Conservation (phyloP, 108 stramenopile genomes). For the Pseudonitzschia pungens region DNA sequence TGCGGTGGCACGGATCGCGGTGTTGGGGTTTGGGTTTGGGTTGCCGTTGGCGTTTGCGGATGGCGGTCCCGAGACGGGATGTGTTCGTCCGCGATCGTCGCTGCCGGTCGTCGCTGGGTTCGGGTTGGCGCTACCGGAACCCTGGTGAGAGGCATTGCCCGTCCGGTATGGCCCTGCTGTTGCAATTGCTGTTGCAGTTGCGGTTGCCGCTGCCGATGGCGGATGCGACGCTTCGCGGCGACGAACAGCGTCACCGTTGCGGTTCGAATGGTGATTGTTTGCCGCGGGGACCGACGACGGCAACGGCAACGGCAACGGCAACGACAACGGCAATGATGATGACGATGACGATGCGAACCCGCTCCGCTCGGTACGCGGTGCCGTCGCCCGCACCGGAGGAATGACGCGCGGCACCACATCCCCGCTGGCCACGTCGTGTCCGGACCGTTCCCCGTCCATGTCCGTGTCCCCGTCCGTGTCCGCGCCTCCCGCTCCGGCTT, state of each 20-base stretch:
- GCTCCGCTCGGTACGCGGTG: no score
- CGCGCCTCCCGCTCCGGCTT: slow-evolving; percentile 27
- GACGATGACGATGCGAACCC: slow-evolving; percentile 14
- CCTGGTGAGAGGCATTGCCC: background rate
- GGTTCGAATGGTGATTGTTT: background rate
- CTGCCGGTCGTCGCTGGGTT: background rate
- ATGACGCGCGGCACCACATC: no score
- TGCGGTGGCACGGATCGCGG: background rate
- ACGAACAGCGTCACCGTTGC: background rate
- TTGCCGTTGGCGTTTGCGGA: no score
- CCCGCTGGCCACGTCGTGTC: background rate
- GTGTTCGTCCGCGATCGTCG: no score
- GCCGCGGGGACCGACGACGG: background rate
- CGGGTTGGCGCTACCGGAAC: background rate
- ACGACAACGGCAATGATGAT: no score
- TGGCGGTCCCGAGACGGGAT: no score
- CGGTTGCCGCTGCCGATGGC: slow-evolving; percentile 4
- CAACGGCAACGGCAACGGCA: background rate
- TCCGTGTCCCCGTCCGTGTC: slow-evolving; percentile 25
- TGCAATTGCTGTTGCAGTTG: slow-evolving; percentile 16
- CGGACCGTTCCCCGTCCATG: no score
- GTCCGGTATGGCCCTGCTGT: background rate
- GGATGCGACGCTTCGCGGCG: background rate
- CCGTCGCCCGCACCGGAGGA: no score
- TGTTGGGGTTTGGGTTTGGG: background rate